A percentile compares a stretch with the other conserved stretches of the same genome.
Conservation (phyloP, 1,284 basidiomycete genomes). For the Ustilago crameri region DNA sequence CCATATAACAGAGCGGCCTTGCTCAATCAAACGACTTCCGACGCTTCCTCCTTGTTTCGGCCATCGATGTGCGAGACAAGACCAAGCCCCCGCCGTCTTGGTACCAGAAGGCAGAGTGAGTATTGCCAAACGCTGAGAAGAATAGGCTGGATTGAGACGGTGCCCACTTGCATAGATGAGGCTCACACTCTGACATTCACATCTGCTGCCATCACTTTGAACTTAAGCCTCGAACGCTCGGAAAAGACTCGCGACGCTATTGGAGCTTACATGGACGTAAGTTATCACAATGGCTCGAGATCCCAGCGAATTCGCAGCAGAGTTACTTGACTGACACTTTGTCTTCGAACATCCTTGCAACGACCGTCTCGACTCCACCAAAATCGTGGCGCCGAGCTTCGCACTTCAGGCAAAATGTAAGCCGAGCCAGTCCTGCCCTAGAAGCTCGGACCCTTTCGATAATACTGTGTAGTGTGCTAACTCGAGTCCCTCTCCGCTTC, state of each 20-base stretch:
- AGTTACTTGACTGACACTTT: too few relatives aligned
- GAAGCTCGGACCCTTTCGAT: not conserved
- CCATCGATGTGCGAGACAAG: slow-evolving; percentile 75
- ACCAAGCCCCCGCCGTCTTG: slow-evolving; percentile 67
- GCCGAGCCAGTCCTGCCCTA: not conserved
- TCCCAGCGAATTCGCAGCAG: too few relatives aligned
- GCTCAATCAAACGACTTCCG: slow-evolving; percentile 70
- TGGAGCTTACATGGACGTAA: slow-evolving; percentile 54
- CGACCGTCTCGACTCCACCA: too few relatives aligned
- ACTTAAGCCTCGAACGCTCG: slow-evolving; percentile 37
- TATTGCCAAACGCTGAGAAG: not conserved
- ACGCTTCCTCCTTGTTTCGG: slow-evolving; percentile 75
- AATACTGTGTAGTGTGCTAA: too few relatives aligned
- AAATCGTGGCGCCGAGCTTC: too few relatives aligned
- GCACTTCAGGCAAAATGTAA: slow-evolving; percentile 11
- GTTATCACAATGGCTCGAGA: not conserved
- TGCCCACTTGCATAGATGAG: too few relatives aligned
- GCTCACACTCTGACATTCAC: too few relatives aligned
- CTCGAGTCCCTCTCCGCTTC: not conserved
- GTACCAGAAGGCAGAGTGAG: slow-evolving; percentile 36
- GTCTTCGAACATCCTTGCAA: too few relatives aligned
- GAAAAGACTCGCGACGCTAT: slow-evolving; percentile 64
- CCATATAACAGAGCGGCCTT: slow-evolving; percentile 73
- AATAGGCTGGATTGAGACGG: too few relatives aligned
- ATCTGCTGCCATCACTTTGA: slow-evolving; percentile 11